A percentile compares a stretch with the other conserved stretches of the same genome.
Evolutionary conservation across 2,329 filamentous ascomycete species (phyloP).

Genomic region (Elsinoe batatas): DNA sequence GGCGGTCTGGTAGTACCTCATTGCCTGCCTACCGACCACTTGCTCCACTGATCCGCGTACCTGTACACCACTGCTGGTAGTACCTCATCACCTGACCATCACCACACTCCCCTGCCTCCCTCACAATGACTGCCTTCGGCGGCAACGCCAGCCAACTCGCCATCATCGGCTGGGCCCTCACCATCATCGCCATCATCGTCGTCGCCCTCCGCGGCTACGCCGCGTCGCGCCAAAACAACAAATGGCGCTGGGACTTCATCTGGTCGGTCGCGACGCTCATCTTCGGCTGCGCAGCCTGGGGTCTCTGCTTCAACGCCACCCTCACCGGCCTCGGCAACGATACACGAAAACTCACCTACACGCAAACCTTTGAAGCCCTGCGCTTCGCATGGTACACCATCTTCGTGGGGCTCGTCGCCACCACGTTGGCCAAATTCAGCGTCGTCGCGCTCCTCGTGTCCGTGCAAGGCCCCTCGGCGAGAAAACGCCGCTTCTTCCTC

Average conservation of each 20-base stretch:
- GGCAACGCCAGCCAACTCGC: neutral
- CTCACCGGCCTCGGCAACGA: conserved; percentile 11
- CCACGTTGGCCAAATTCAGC: conserved; percentile 11
- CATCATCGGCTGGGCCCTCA: conserved; percentile 2
- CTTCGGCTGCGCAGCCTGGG: conserved; percentile 3
- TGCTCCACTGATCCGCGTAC: no score
- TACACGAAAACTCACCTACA: conserved; percentile 7
- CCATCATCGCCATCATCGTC: neutral
- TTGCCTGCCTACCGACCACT: no score
- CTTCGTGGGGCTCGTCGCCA: conserved; percentile 1
- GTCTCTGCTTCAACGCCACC: neutral
- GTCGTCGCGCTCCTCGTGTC: neutral
- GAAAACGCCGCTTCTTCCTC: conserved; percentile 13
- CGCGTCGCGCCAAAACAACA: neutral
- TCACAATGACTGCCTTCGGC: conserved; percentile 2
- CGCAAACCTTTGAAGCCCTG: conserved; percentile 2
- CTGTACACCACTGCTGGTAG: neutral
- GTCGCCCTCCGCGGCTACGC: conserved; percentile 10
- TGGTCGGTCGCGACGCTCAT: neutral
- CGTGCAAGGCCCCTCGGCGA: conserved; percentile 8
- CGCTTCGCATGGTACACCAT: conserved; percentile 6
- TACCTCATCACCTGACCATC: neutral
- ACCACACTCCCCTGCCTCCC: neutral
- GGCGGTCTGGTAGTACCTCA: no score
- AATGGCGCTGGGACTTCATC: conserved; percentile 12